Percentiles rank a stretch among this genome's conserved stretches.
phyloP scores from a whole-genome alignment of 495 filamentous ascomycete genomes.

The Aspergillus wentii region DNA sequence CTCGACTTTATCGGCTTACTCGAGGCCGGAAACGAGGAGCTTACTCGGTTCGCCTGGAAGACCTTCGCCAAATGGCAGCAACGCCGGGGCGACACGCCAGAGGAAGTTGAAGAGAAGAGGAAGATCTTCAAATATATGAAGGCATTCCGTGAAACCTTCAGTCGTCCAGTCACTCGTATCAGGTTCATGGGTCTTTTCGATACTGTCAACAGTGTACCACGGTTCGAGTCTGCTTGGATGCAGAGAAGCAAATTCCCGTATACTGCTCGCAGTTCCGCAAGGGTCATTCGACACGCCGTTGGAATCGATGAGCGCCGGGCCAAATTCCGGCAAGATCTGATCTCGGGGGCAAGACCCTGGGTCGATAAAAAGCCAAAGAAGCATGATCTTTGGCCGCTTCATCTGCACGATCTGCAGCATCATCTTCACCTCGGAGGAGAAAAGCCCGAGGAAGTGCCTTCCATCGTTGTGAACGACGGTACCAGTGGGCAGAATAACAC shows the following conservation, averaged over 20 bases:
- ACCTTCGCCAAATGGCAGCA: slow-evolving; percentile 83
- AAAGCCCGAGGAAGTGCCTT: slow-evolving; percentile 21
- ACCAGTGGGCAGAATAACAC: slow-evolving; percentile 5
- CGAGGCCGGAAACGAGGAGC: slow-evolving; percentile 80
- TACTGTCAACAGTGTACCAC: slow-evolving; percentile 73
- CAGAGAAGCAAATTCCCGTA: slow-evolving; percentile 78
- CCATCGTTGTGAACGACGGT: slow-evolving; percentile 26
- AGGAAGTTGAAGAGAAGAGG: slow-evolving; percentile 55
- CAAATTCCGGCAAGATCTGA: slow-evolving; percentile 64
- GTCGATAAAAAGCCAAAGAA: slow-evolving; percentile 25
- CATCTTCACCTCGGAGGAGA: slow-evolving; percentile 15
- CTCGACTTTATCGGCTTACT: slow-evolving; percentile 77
- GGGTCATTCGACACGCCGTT: slow-evolving; percentile 66
- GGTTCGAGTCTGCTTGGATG: slow-evolving; percentile 84
- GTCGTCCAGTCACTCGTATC: slow-evolving; percentile 69
- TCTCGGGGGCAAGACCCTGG: slow-evolving; percentile 51
- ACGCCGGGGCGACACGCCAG: slow-evolving; percentile 50
- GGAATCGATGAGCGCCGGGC: slow-evolving; percentile 75
- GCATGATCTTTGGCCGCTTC: slow-evolving; percentile 28
- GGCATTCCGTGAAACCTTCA: slow-evolving; percentile 81
- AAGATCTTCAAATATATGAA: slow-evolving; percentile 74
- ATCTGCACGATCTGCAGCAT: slow-evolving; percentile 14
- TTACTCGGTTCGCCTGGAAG: slow-evolving; percentile 83
- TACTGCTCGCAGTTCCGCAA: slow-evolving; percentile 71
- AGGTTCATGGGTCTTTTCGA: slow-evolving; percentile 45